Percentiles rank a stretch among this genome's conserved stretches.
Evolutionary conservation across 257 asterid genomes (phyloP).

Genomic region (Capsicum pubescens): DNA sequence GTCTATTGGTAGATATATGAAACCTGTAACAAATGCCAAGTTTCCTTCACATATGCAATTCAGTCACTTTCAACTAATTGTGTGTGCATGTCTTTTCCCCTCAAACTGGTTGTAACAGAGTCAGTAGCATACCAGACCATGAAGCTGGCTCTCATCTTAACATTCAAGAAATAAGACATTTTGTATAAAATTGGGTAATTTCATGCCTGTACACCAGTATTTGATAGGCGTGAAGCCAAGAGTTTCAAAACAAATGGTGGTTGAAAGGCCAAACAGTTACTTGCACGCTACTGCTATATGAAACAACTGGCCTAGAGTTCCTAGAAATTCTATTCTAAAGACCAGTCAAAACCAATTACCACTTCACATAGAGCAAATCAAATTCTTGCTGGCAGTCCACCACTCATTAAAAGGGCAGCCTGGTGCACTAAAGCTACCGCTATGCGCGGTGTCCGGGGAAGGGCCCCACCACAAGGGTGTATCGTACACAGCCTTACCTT

Average conservation of each 20-base stretch:
- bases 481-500: too few relatives aligned
- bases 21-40: not conserved
- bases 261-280: not conserved
- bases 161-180: not conserved
- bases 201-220: not conserved
- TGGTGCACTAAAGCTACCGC: too few relatives aligned
- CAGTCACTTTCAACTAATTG: too few relatives aligned
- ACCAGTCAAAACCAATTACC: not conserved
- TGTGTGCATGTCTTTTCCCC: not conserved
- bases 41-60: too few relatives aligned
- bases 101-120: not conserved
- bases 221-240: not conserved
- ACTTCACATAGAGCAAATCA: not conserved
- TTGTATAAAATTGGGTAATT: not conserved
- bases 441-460: too few relatives aligned
- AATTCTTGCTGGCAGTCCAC: not conserved
- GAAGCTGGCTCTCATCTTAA: constrained; percentile 14
- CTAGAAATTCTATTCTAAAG: not conserved
- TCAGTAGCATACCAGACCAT: not conserved
- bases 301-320: not conserved
- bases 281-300: not conserved
- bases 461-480: too few relatives aligned
- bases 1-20: not conserved
- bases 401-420: not conserved
- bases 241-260: not conserved